Evolutionary conservation across 2,329 filamentous ascomycete species (phyloP), one percentile per base, ranked within the genome.

Genomic region (Decorospora gaudefroyi): DNA sequence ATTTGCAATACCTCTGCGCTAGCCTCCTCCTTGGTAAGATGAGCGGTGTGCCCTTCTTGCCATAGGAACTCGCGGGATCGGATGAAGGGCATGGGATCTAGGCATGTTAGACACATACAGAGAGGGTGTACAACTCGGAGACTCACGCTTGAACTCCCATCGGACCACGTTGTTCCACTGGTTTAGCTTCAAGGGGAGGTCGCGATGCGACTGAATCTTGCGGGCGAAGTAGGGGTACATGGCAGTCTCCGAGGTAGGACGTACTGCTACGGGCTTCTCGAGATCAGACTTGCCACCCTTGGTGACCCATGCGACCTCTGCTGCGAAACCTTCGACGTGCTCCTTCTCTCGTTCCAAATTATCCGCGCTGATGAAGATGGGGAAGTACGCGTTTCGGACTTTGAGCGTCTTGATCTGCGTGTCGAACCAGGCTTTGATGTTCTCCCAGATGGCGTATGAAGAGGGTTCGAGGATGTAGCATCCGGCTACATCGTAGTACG

Each of bases 181-280:
- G 77, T 97, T 97, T 57, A 97, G 80, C 66, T 90, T 86, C 58
- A 97, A 80, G 51, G 93, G 95, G 46, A 99, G 85, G 67, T 99
- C 93, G 64, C 95, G 84, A 75, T 99, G 91, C 69, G 86, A 92
- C 71, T 92, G 87, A 72, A 99, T 97, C 89, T 93, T 96, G 75
- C 95, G 93, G 57, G 89, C 82, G 72, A 95, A 96, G 79, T 95
- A 95, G 51, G 87, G 88, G 76, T 96, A 96, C 88, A 96, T 95
- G 74, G 93, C 89, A 36, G 84, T 86, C 70, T 87, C 84, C 16
- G 79, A 83, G 26, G 84, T 87, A 39, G 84, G 84, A 60, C 84
- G 84, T 53, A 87, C 84, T 28, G 84, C 84, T 50, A 87, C 81
- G 56, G 81, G 82, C 73, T 83, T 90, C 71, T 99, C 93, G 56